Evolutionary conservation across 208 protist genomes (phyloP).

Genomic region (Leishmania tarentolae): DNA sequence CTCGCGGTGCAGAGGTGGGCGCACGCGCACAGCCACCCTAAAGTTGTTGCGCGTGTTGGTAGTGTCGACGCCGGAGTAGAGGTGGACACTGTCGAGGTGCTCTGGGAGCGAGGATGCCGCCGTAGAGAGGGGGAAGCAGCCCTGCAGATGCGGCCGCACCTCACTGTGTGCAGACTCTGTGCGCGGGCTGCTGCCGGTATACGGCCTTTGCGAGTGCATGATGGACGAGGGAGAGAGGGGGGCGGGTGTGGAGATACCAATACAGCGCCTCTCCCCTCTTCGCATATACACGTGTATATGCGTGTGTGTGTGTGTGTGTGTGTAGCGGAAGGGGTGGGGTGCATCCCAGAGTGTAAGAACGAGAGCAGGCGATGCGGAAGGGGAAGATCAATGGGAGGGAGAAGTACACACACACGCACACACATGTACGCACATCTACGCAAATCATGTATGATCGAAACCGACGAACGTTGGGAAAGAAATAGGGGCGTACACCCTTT

Average conservation of each 20-base stretch:
- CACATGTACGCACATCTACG: too few relatives aligned
- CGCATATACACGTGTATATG: neutral
- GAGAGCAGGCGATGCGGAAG: neutral
- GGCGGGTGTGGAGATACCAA: neutral
- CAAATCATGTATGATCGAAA: neutral
- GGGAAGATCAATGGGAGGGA: neutral
- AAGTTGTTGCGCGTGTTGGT: constrained; percentile 55
- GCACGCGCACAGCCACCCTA: constrained; percentile 87
- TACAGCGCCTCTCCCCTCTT: neutral
- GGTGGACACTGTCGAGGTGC: constrained; percentile 33
- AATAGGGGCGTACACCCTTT: neutral
- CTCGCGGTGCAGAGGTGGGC: constrained; percentile 82
- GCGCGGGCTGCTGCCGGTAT: constrained; percentile 19
- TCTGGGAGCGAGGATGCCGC: constrained; percentile 17
- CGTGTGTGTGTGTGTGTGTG: neutral
- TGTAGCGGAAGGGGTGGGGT: neutral
- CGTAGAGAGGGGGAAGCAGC: neutral
- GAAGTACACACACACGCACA: too few relatives aligned
- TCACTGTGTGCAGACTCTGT: constrained; percentile 22
- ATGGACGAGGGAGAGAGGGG: neutral
- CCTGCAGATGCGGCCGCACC: neutral
- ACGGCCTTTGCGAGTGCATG: constrained; percentile 13
- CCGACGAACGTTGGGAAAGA: neutral
- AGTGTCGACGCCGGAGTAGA: constrained; percentile 19
- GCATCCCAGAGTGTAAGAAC: neutral